Evolutionary conservation across 108 stramenopile genomes (phyloP), one percentile per base, ranked within the genome.

Genomic region (Nitzschia inconspicua): DNA sequence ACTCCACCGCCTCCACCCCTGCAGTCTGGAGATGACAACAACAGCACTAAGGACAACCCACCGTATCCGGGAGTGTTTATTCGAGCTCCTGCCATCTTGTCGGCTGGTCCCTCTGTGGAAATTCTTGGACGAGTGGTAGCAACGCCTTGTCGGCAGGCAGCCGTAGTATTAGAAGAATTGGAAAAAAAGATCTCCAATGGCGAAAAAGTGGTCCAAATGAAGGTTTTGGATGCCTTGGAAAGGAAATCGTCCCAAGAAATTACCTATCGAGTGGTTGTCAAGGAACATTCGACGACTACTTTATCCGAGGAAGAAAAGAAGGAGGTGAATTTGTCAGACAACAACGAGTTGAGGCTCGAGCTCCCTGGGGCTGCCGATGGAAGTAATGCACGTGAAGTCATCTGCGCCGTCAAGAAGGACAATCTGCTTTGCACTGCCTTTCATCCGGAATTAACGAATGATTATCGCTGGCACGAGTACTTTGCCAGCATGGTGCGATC

Each of bases 381-480:
- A 34, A 82, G 83, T 25, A 89, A 87, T 47, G 86, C 83, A n/a
- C 72, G 90, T 20, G 89, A 95, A 72, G 96, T 98, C 4, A 91
- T 96, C 47, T 93, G 95, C 48, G 98, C 97, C 0, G 96, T 85
- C 3, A 65, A 68, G 30, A 96, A 88, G 66, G 79, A 65, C 4
- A 30, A 88, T 68, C 72, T 96, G 0, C 78, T 95, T 3, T 89
- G 82, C 42, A 99, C 98, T 22, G 89, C 96, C 5, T 99, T 99
- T 65, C 98, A 99, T 77, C 98, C 98, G 18, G 98, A 99, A 64
- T 78, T 99, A 42, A 94, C 98, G 3, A 51, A 77, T 25, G 96
- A 98, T 63, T 51, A 76, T 32, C 70, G 95, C 8, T 99, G 98
- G 98, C 97, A 98, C 57, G 47, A 85, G 44, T 94, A 94, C 57